A percentile compares a stretch with the other conserved stretches of the same genome.
Conservation (phyloP, 306 rosid species). For the Corylus heterophylla region DNA sequence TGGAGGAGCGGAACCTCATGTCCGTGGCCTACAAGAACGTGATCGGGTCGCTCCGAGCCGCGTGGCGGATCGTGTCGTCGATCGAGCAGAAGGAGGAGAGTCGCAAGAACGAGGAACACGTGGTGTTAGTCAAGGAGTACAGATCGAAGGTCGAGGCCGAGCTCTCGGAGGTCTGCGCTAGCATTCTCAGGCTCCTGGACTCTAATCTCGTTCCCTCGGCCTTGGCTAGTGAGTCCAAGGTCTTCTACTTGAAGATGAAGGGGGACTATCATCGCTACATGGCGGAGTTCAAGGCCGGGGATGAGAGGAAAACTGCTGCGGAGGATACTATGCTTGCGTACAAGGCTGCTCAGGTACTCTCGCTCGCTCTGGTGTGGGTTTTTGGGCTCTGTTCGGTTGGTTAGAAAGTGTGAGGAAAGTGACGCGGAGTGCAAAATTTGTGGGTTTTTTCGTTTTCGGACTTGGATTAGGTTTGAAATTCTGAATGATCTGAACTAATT, state of each 20-base stretch:
- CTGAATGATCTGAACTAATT: neutral
- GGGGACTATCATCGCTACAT: constrained; percentile 76
- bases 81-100: constrained; percentile 77
- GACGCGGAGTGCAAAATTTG: neutral
- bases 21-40: constrained; percentile 80
- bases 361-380: neutral
- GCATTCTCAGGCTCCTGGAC: constrained; percentile 50
- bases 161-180: constrained; percentile 53
- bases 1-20: constrained; percentile 69
- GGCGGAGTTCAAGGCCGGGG: constrained; percentile 68
- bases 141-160: constrained; percentile 77
- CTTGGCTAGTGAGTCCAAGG: constrained; percentile 54
- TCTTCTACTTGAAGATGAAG: constrained; percentile 76
- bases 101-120: constrained; percentile 73
- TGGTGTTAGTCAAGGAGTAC: constrained; percentile 51
- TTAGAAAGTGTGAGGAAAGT: neutral
- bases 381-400: neutral
- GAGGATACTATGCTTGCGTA: constrained; percentile 76
- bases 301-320: constrained; percentile 63
- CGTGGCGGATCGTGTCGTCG: constrained; percentile 76
- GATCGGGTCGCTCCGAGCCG: constrained; percentile 72
- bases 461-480: neutral
- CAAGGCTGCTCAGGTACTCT: constrained; percentile 69
- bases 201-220: constrained; percentile 65
- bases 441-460: neutral